Evolutionary conservation across 2,329 filamentous ascomycete genomes (phyloP).

Genomic region (Microdochium trichocladiopsis): DNA sequence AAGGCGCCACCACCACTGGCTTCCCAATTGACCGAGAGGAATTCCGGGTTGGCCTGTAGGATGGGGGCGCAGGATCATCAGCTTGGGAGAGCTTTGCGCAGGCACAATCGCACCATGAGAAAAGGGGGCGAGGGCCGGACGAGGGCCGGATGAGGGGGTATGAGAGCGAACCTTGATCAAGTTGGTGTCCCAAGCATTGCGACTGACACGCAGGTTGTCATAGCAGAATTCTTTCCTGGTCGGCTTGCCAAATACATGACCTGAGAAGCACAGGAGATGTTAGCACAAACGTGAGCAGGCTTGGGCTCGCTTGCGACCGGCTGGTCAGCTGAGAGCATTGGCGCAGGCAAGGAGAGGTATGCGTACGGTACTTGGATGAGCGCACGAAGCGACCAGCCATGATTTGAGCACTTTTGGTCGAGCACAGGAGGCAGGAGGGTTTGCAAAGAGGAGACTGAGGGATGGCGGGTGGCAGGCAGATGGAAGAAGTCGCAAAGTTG

Average conservation of each 20-base stretch:
- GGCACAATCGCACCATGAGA: conserved; percentile 4
- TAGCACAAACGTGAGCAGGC: conserved; percentile 14
- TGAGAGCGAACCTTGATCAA: conserved; percentile 69
- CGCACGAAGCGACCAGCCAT: conserved; percentile 62
- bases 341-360: conserved; percentile 1
- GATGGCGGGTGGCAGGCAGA: not conserved
- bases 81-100: not conserved
- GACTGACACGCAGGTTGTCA: conserved; percentile 93
- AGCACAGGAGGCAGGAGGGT: not conserved
- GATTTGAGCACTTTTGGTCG: conserved; percentile 5
- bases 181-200: conserved; percentile 99
- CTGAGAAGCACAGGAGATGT: conserved; percentile 38
- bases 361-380: conserved; percentile 60
- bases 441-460: not conserved
- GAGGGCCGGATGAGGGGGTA: conserved; percentile 1
- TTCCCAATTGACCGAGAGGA: conserved; percentile 98
- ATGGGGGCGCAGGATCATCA: conserved; percentile 7
- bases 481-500: not conserved
- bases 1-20: conserved; percentile 92
- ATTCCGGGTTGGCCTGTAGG: conserved; percentile 82
- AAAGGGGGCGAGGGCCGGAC: too few relatives aligned
- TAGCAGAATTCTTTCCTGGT: conserved; percentile 98
- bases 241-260: conserved; percentile 95
- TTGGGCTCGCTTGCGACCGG: conserved; percentile 5
- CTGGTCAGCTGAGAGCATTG: too few relatives aligned